phyloP scores from a whole-genome alignment of 192 early-diverging fungal species.

The Coemansia sp. region DNA sequence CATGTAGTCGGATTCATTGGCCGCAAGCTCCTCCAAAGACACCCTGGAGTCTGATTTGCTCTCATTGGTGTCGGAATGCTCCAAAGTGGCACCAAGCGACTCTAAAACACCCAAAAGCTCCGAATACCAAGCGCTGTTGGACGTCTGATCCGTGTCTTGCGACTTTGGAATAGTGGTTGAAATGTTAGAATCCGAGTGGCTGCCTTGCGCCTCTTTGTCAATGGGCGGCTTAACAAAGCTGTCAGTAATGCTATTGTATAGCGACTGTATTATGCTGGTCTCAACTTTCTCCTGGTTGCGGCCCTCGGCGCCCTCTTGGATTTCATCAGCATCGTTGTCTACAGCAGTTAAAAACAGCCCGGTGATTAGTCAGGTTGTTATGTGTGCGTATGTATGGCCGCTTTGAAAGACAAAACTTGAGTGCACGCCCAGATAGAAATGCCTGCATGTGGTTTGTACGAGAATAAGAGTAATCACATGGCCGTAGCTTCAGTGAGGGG shows the following conservation, averaged over 20 bases:
- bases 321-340: constrained; percentile 5
- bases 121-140: background rate
- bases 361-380: background rate
- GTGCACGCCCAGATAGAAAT: constrained; percentile 3
- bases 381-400: background rate
- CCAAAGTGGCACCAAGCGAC: constrained; percentile 1
- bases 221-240: background rate
- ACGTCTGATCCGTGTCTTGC: background rate
- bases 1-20: constrained; percentile 9
- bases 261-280: constrained; percentile 7
- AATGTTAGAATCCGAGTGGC: background rate
- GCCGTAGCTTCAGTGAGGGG: background rate
- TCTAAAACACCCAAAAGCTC: constrained; percentile 10
- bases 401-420: background rate
- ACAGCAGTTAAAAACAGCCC: constrained; percentile 4
- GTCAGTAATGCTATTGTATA: constrained; percentile 9
- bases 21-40: background rate
- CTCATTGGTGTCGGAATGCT: background rate
- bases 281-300: background rate
- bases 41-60: background rate
- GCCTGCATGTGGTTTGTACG: background rate
- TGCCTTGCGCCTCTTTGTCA: background rate
- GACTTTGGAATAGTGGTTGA: background rate
- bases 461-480: constrained; percentile 6
- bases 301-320: background rate